These are phyloP conservation scores for Tephrocybe sp. DNA, from an alignment of 768 basidiomycete species.

Conservation along the genomic window DNA sequence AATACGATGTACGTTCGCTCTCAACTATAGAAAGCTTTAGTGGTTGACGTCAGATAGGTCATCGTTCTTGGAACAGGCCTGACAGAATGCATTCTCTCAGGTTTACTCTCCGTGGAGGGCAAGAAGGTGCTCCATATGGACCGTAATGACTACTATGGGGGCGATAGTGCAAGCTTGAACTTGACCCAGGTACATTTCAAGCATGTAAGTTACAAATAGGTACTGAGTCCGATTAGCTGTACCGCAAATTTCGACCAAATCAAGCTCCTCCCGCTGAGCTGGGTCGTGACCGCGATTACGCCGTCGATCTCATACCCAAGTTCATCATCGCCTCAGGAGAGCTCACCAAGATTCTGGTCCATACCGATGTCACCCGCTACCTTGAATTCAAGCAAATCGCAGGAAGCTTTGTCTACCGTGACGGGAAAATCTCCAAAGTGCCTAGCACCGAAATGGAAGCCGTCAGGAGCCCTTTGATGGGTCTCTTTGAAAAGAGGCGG, in stretches of 20 bases:
- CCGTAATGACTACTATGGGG: slow-evolving; percentile 98
- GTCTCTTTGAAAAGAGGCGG: slow-evolving; percentile 96
- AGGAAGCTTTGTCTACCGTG: slow-evolving; percentile 95
- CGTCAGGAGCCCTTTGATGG: slow-evolving; percentile 93
- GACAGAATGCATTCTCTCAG: slow-evolving; percentile 98
- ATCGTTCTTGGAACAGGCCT: slow-evolving; percentile 95
- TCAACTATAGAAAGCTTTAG: slow-evolving; percentile 4
- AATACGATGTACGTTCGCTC: slow-evolving; percentile 77
- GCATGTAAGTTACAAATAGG: neutral
- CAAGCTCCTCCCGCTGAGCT: slow-evolving; percentile 78
- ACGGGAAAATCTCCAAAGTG: slow-evolving; percentile 96
- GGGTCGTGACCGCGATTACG: slow-evolving; percentile 97
- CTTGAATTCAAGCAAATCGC: slow-evolving; percentile 99
- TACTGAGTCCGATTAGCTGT: slow-evolving; percentile 57
- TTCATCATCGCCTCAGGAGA: slow-evolving; percentile 99
- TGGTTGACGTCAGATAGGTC: slow-evolving; percentile 48
- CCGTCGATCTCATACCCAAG: slow-evolving; percentile 97
- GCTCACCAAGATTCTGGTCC: slow-evolving; percentile 96
- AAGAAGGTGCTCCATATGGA: slow-evolving; percentile 99
- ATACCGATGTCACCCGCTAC: slow-evolving; percentile 98
- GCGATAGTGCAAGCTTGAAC: slow-evolving; percentile 95
- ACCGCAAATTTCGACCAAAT: slow-evolving; percentile 88
- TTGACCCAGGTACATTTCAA: slow-evolving; percentile 79
- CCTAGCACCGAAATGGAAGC: slow-evolving; percentile 98
- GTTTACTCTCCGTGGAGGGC: slow-evolving; percentile 96